Conservation (phyloP, 306 rosid species). For the Parietaria judaica region DNA sequence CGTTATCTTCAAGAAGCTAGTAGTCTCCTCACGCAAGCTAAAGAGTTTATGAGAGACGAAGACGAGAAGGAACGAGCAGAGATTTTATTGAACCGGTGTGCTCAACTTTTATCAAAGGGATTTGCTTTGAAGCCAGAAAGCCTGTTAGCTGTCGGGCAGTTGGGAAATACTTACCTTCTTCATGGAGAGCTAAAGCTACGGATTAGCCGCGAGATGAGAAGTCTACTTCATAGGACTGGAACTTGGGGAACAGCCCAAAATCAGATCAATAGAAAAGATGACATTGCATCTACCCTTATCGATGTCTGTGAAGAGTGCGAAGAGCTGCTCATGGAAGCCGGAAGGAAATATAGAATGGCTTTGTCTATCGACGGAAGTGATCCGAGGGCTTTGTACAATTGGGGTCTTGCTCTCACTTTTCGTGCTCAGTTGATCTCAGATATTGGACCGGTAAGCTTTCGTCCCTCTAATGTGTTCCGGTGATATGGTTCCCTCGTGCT, state of each 20-base stretch:
- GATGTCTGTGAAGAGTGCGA: conserved; percentile 86
- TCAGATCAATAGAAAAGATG: conserved; percentile 42
- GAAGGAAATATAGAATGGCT: conserved; percentile 87
- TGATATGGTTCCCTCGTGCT: too few species aligned
- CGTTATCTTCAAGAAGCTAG: conserved; percentile 69
- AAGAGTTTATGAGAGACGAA: conserved; percentile 45
- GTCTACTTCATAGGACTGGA: conserved; percentile 46
- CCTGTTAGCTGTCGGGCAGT: conserved; percentile 84
- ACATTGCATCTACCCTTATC: conserved; percentile 53
- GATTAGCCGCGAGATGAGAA: conserved; percentile 71
- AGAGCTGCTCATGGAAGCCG: conserved; percentile 82
- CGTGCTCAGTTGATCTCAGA: conserved; percentile 91
- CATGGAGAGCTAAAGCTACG: conserved; percentile 91
- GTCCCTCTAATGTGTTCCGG: too few species aligned
- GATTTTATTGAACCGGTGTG: conserved; percentile 54
- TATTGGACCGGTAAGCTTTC: conserved; percentile 75
- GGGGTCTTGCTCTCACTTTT: conserved; percentile 97
- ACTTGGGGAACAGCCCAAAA: conserved; percentile 40
- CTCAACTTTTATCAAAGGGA: conserved; percentile 72
- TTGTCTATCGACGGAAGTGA: conserved; percentile 80
- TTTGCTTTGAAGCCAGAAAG: conserved; percentile 78
- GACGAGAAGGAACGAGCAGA: conserved; percentile 59
- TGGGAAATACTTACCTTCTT: conserved; percentile 87
- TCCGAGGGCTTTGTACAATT: conserved; percentile 75
- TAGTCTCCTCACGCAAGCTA: conserved; percentile 62